Conservation (phyloP, 176 grass and related monocot genomes). For the Rhynchospora pubera region DNA sequence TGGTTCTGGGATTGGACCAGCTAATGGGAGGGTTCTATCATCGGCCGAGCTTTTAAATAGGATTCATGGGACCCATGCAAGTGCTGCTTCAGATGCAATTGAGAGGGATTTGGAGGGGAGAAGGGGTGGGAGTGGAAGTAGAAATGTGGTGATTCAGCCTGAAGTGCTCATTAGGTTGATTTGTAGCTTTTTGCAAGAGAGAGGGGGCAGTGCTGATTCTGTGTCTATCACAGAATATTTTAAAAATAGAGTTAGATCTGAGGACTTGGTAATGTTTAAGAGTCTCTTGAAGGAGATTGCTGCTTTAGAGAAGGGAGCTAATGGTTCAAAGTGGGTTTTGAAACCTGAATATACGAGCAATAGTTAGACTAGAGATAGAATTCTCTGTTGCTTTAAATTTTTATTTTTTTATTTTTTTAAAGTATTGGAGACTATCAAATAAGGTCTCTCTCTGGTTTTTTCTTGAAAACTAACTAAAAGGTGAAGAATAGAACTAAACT, state of each 20-base stretch:
- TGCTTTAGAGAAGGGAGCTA: slow-evolving; percentile 37
- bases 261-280: slow-evolving; percentile 75
- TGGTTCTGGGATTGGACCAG: slow-evolving; percentile 45
- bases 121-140: slow-evolving; percentile 2
- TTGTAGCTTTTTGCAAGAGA: slow-evolving; percentile 72
- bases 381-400: not conserved
- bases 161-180: slow-evolving; percentile 68
- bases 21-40: slow-evolving; percentile 52
- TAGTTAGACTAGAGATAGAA: slow-evolving; percentile 7
- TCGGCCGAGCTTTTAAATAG: slow-evolving; percentile 68
- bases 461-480: not conserved
- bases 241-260: slow-evolving; percentile 50
- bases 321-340: slow-evolving; percentile 57
- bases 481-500: not conserved
- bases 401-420: not conserved
- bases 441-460: not conserved
- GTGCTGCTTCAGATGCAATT: slow-evolving; percentile 61
- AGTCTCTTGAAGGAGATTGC: slow-evolving; percentile 83
- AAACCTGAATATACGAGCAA: slow-evolving; percentile 54
- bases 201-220: slow-evolving; percentile 45
- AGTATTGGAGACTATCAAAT: not conserved
- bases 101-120: slow-evolving; percentile 41
- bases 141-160: slow-evolving; percentile 48
- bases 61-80: slow-evolving; percentile 63
- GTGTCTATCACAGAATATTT: slow-evolving; percentile 63